A percentile compares a stretch with the other conserved stretches of the same genome.
Evolutionary conservation across 2,329 filamentous ascomycete genomes (phyloP).

Genomic region (Emergomyces pasteurianus): DNA sequence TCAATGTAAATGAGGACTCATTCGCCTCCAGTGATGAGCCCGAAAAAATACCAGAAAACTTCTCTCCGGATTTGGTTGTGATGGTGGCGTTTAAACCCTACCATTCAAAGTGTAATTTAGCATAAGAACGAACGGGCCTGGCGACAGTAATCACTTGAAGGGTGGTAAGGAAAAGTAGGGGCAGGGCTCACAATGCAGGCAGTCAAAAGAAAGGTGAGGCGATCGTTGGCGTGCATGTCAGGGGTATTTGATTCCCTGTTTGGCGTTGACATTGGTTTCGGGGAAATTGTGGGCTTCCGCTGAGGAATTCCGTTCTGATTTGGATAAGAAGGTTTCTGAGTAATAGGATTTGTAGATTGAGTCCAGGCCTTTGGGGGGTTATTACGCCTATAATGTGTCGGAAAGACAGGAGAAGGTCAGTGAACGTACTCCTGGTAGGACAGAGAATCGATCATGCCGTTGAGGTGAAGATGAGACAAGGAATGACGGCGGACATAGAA

Average conservation of each 20-base stretch:
- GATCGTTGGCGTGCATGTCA: slow-evolving; percentile 49
- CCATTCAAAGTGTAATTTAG: slow-evolving; percentile 4
- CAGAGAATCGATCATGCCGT: background rate
- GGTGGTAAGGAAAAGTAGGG: background rate
- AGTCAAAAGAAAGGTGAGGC: slow-evolving; percentile 46
- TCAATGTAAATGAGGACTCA: slow-evolving; percentile 47
- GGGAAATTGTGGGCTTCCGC: slow-evolving; percentile 28
- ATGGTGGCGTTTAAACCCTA: slow-evolving; percentile 46
- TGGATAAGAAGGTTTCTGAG: slow-evolving; percentile 40
- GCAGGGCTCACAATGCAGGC: slow-evolving; percentile 46
- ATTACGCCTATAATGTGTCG: slow-evolving; percentile 32
- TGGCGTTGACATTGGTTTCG: slow-evolving; percentile 22
- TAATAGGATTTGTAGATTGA: slow-evolving; percentile 49
- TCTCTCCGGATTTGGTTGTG: slow-evolving; percentile 49
- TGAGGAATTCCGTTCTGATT: slow-evolving; percentile 43
- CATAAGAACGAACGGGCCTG: background rate
- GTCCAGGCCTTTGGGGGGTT: slow-evolving; percentile 50
- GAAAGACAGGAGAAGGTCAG: background rate
- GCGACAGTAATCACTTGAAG: background rate
- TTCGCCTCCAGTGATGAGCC: slow-evolving; percentile 41
- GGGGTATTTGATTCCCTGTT: slow-evolving; percentile 40
- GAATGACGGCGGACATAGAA: background rate
- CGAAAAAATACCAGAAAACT: slow-evolving; percentile 50
- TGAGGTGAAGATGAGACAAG: background rate
- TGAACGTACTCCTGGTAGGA: background rate